phyloP scores from a whole-genome alignment of 2,329 filamentous ascomycete species.

The Exophiala mesophila region DNA sequence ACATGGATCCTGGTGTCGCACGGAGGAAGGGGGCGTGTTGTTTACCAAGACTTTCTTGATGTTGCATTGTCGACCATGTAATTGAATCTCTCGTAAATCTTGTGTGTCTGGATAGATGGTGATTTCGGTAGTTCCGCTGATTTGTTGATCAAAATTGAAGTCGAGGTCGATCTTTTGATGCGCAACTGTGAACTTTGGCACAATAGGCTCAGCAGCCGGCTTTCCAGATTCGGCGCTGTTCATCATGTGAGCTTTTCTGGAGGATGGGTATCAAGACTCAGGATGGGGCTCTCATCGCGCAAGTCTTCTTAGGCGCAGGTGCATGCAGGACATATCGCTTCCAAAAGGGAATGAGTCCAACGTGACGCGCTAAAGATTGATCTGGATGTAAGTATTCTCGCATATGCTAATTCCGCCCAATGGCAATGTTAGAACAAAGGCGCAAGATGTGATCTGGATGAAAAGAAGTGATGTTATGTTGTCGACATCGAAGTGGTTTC shows the following conservation, averaged over 20 bases:
- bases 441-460: too few relatives aligned
- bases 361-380: too few relatives aligned
- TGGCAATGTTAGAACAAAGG: too few relatives aligned
- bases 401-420: too few relatives aligned
- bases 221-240: neutral
- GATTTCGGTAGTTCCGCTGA: conserved; percentile 77
- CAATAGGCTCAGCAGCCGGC: neutral
- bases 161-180: conserved; percentile 88
- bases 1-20: conserved; percentile 40
- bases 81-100: conserved; percentile 50
- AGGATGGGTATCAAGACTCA: neutral
- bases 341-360: too few relatives aligned
- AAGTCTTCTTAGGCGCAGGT: too few relatives aligned
- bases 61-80: conserved; percentile 61
- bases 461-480: too few relatives aligned
- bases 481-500: too few relatives aligned
- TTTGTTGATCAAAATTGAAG: conserved; percentile 72
- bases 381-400: too few relatives aligned
- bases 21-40: conserved; percentile 33
- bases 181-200: conserved; percentile 46
- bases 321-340: too few relatives aligned
- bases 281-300: neutral
- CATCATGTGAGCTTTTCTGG: conserved; percentile 2
- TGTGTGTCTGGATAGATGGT: conserved; percentile 63
- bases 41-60: conserved; percentile 49